Base-by-base conservation (phyloP, 257 asterid genomes). In the Primulina eburnea region DNA sequence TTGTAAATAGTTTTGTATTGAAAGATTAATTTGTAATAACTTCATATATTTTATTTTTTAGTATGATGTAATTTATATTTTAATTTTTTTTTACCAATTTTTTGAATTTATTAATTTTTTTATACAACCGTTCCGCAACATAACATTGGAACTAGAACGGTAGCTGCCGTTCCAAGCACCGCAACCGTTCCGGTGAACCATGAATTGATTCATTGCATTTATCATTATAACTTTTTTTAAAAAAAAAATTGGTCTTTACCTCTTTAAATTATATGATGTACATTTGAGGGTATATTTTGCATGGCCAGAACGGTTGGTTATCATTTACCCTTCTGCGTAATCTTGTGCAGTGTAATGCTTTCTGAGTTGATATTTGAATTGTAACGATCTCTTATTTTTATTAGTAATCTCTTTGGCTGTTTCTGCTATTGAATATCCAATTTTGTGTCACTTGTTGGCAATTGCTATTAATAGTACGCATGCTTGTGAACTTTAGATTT, bases 401-500 rank as follows among this genome's bases (percentile, higher is more conserved):
- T 12, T 8, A 14, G 18, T 14, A 12, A 4, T 28, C 30, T 14
- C n/a, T 35, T 21, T 64, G 35, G 33, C 28, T 38, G 26, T 32
- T 35, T 8, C 18, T 6, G 0, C 29, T 47, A 33, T 47, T 47
- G 7, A 43, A 47, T 14, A 8, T 47, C 55, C 18, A 14, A 47
- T 47, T 5, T 47, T 14, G 47, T 14, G 55, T 73, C 35, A 33
- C 68, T 57, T 24, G 43, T 58, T 37, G 43, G 59, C 29, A 69
- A 61, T 62, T 40, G 30, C 28, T 64, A 57, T 47, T 71, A 58
- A 34, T 11, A 16, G 59, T 26, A 67, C 53, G 16, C 53, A 29
- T 56, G 37, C 38, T 62, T 73, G 8, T 70, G 66, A 72, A 53
- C 64, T 67, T 56, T 62, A 73, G 79, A 71, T 57, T 76, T 52